These are phyloP conservation scores for Coemansia sp. DNA, from an alignment of 371 early-diverging fungal genomes.

Conservation along the genomic window DNA sequence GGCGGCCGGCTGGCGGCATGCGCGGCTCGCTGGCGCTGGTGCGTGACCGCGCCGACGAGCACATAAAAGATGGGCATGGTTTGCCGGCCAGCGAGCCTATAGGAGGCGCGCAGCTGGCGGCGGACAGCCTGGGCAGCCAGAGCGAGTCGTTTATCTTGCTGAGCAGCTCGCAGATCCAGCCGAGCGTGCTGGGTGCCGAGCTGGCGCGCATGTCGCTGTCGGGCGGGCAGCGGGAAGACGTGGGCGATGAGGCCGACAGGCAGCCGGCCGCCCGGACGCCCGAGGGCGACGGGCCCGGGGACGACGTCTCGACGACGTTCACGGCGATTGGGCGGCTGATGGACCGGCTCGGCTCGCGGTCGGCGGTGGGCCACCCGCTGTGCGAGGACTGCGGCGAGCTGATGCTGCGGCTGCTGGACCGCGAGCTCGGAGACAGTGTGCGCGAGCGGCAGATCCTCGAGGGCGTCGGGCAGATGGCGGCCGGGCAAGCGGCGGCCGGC, in stretches of 20 bases:
- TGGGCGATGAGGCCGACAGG: background rate
- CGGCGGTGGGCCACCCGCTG: constrained; percentile 65
- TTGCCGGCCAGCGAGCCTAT: background rate
- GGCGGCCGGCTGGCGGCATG: constrained; percentile 7
- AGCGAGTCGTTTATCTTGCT: constrained; percentile 43
- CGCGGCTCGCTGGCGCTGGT: constrained; percentile 37
- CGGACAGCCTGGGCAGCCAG: constrained; percentile 17
- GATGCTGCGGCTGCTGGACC: constrained; percentile 66
- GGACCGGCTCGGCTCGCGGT: constrained; percentile 29
- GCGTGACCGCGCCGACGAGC: constrained; percentile 3
- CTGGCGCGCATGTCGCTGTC: background rate
- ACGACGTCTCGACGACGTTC: constrained; percentile 32
- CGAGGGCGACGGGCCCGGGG: constrained; percentile 2
- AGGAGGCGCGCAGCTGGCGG: background rate
- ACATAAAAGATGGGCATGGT: too few relatives aligned
- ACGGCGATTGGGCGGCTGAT: constrained; percentile 34
- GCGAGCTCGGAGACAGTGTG: constrained; percentile 66
- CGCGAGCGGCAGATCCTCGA: constrained; percentile 76
- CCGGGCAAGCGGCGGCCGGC: constrained; percentile 54
- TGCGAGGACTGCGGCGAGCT: constrained; percentile 89
- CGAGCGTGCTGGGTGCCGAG: background rate
- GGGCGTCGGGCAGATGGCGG: constrained; percentile 60
- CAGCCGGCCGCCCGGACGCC: background rate
- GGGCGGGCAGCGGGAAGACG: background rate
- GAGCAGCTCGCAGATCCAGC: constrained; percentile 41